Percentiles rank a stretch among this genome's conserved stretches.
phyloP scores from a whole-genome alignment of 2,329 filamentous ascomycete genomes.

The Ilyonectria destructans region DNA sequence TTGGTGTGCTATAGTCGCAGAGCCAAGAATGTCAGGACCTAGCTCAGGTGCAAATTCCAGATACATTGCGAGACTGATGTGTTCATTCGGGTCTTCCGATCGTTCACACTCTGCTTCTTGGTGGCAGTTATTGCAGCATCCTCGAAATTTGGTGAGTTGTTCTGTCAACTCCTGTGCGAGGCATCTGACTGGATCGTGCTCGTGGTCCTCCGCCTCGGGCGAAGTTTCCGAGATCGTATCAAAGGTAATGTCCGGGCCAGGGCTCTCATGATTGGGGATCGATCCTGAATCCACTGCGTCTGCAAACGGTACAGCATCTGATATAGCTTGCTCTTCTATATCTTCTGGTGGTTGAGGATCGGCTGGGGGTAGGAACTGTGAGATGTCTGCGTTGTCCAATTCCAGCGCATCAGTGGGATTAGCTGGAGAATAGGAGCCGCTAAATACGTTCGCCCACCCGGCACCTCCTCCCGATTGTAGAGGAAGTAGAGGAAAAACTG shows the following conservation, averaged over 20 bases:
- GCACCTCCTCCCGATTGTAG: not conserved
- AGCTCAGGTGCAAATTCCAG: too few relatives aligned
- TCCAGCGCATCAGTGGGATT: not conserved
- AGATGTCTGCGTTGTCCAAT: not conserved
- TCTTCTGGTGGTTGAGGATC: not conserved
- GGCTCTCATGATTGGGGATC: not conserved
- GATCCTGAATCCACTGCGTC: too few relatives aligned
- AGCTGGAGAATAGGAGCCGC: not conserved
- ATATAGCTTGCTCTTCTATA: conserved; percentile 2
- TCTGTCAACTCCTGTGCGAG: too few relatives aligned
- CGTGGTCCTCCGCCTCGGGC: not conserved
- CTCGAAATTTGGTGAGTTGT: too few relatives aligned
- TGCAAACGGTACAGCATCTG: too few relatives aligned
- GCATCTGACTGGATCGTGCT: too few relatives aligned
- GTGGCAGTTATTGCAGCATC: too few relatives aligned
- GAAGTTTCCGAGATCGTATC: not conserved
- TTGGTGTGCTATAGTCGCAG: too few relatives aligned
- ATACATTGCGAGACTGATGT: not conserved
- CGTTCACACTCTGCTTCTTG: too few relatives aligned
- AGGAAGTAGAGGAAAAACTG: not conserved
- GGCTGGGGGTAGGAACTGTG: not conserved
- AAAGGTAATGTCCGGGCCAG: conserved; percentile 4
- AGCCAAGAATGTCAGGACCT: too few relatives aligned
- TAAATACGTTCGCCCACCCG: not conserved
- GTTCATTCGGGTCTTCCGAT: too few relatives aligned